Conservation (phyloP, 257 asterid genomes). For the Penstemon davidsonii region DNA sequence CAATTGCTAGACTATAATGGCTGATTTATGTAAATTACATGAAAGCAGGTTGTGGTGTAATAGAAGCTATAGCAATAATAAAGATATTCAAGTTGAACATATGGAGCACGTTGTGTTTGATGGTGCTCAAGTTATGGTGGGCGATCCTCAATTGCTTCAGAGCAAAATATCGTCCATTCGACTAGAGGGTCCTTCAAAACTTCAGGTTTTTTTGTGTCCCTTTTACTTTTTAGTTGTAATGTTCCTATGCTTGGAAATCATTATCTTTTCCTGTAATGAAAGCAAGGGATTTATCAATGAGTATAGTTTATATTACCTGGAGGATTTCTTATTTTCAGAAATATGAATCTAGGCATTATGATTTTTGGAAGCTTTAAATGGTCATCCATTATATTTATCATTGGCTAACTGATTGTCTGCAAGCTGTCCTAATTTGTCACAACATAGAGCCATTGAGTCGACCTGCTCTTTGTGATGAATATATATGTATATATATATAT, state of each 20-base stretch:
- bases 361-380: background rate
- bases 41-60: constrained; percentile 30
- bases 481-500: too few species aligned
- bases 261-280: background rate
- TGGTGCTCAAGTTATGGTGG: constrained; percentile 67
- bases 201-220: constrained; percentile 53
- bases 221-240: background rate
- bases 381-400: too few species aligned
- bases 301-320: background rate
- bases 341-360: background rate
- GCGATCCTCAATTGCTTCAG: constrained; percentile 49
- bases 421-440: too few species aligned
- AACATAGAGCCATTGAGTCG: too few species aligned
- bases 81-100: constrained; percentile 30
- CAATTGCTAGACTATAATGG: background rate
- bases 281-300: background rate
- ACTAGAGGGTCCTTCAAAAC: constrained; percentile 60
- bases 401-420: too few species aligned
- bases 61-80: constrained; percentile 36
- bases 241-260: background rate
- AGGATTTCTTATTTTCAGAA: background rate
- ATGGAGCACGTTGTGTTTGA: constrained; percentile 63
- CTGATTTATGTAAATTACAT: background rate
- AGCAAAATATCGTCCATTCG: constrained; percentile 59
- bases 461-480: too few species aligned